phyloP scores from a whole-genome alignment of 2,329 filamentous ascomycete genomes.

The Fusarium cicatricum region DNA sequence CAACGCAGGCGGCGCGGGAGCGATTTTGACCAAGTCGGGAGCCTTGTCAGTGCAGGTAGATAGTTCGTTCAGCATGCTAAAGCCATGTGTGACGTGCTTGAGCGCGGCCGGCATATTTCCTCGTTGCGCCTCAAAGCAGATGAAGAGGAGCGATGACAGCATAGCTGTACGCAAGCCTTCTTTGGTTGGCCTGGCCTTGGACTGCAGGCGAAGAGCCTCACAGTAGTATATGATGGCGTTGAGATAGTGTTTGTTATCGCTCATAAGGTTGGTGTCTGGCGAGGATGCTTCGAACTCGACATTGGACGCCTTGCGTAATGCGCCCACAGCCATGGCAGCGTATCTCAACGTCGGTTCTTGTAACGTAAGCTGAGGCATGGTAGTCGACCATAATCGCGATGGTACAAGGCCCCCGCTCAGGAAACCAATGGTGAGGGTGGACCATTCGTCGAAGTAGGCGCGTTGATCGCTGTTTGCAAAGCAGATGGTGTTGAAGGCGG shows the following conservation, averaged over 20 bases:
- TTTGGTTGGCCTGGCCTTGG: constrained; percentile 47
- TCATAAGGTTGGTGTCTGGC: constrained; percentile 27
- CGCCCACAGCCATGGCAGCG: constrained; percentile 53
- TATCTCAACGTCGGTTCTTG: constrained; percentile 50
- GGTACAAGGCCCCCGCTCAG: constrained; percentile 47
- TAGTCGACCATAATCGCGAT: constrained; percentile 50
- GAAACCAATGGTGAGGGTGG: constrained; percentile 46
- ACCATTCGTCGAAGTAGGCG: constrained; percentile 52
- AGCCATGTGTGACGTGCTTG: constrained; percentile 52
- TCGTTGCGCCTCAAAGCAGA: constrained; percentile 52
- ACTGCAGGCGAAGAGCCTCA: constrained; percentile 51
- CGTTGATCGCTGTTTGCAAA: constrained; percentile 48
- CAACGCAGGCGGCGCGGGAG: constrained; percentile 47
- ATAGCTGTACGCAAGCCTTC: constrained; percentile 51
- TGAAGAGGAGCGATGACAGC: constrained; percentile 51
- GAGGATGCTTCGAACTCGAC: constrained; percentile 32
- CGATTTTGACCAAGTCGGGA: constrained; percentile 49
- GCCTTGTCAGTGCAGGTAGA: constrained; percentile 48
- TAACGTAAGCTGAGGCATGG: constrained; percentile 51
- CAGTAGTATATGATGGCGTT: constrained; percentile 53
- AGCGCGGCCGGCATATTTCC: constrained; percentile 52
- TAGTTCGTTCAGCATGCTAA: constrained; percentile 52
- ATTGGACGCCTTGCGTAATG: constrained; percentile 48
- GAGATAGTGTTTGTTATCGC: constrained; percentile 49
- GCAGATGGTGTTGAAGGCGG: constrained; percentile 45